A percentile compares a stretch with the other conserved stretches of the same genome.
Evolutionary conservation across 2,329 filamentous ascomycete genomes (phyloP).

Genomic region (Trichoderma oligosporum): DNA sequence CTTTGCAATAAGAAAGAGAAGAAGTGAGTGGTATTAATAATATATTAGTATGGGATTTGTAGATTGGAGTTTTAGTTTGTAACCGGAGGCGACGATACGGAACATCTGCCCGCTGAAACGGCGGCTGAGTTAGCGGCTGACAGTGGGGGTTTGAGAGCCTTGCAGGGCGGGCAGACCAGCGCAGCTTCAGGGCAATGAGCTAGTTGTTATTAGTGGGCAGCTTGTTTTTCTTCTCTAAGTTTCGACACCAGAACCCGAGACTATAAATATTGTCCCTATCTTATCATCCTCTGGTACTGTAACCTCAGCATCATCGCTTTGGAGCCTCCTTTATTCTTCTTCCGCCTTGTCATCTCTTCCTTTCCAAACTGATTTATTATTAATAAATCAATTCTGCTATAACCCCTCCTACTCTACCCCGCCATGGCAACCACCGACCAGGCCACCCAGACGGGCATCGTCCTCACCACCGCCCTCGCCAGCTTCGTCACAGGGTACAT

Average conservation of each 20-base stretch:
- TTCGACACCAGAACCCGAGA: no score
- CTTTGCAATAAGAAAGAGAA: background rate
- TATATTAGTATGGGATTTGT: background rate
- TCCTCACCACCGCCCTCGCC: conserved; percentile 70
- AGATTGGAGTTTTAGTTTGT: conserved; percentile 1
- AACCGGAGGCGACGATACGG: background rate
- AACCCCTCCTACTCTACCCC: background rate
- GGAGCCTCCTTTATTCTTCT: no score
- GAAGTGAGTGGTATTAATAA: background rate
- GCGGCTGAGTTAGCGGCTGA: background rate
- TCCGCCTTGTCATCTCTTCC: no score
- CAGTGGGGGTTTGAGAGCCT: background rate
- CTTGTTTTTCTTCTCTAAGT: no score
- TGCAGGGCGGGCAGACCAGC: background rate
- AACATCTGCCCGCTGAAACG: no score
- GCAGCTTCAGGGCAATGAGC: background rate
- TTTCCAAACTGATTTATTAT: background rate
- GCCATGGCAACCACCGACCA: conserved; percentile 36
- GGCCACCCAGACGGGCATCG: conserved; percentile 50
- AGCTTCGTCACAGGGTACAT: conserved; percentile 75
- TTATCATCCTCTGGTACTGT: no score
- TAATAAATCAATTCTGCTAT: background rate
- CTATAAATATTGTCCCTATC: no score
- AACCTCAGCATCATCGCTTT: background rate
- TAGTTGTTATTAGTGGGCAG: background rate